Percentiles rank a stretch among this genome's conserved stretches.
Conservation (phyloP, 768 basidiomycete genomes). For the Rhodotorula kratochvilovae region DNA sequence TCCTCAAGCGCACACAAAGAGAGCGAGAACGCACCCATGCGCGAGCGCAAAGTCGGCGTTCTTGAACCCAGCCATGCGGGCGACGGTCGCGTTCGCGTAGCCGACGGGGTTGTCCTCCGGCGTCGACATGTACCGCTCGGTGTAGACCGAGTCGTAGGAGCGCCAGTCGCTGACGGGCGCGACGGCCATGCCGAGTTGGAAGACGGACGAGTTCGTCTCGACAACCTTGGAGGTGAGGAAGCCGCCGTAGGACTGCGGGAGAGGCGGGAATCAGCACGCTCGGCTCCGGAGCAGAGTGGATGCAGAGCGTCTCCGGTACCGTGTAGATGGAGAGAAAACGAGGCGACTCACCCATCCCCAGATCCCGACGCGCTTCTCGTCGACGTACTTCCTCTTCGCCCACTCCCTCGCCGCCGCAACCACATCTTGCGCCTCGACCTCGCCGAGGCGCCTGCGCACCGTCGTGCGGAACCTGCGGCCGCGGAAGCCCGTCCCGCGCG, state of each 20-base stretch:
- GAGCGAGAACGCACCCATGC: conserved; percentile 58
- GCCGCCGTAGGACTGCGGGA: conserved; percentile 80
- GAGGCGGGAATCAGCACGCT: no score
- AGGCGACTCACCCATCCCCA: conserved; percentile 85
- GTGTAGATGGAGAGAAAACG: neutral
- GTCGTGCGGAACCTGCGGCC: conserved; percentile 78
- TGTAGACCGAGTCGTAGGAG: conserved; percentile 76
- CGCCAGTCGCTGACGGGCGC: conserved; percentile 70
- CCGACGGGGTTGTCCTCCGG: conserved; percentile 73
- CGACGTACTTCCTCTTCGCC: conserved; percentile 82
- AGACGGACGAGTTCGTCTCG: conserved; percentile 82
- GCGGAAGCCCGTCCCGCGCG: conserved; percentile 87
- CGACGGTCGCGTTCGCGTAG: conserved; percentile 84
- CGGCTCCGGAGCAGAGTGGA: no score
- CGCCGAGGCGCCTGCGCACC: conserved; percentile 82
- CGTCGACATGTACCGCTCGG: conserved; percentile 92
- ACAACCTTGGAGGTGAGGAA: conserved; percentile 91
- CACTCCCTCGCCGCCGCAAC: conserved; percentile 82
- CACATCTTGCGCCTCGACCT: conserved; percentile 84
- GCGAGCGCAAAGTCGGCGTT: conserved; percentile 75
- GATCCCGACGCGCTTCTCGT: conserved; percentile 79
- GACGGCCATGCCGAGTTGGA: conserved; percentile 83
- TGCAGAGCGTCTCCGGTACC: no score
- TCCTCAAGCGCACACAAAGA: no score
- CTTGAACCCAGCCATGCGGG: conserved; percentile 79